phyloP scores from a whole-genome alignment of 352 stramenopile genomes.

The Globisporangium rhizosaccharum region DNA sequence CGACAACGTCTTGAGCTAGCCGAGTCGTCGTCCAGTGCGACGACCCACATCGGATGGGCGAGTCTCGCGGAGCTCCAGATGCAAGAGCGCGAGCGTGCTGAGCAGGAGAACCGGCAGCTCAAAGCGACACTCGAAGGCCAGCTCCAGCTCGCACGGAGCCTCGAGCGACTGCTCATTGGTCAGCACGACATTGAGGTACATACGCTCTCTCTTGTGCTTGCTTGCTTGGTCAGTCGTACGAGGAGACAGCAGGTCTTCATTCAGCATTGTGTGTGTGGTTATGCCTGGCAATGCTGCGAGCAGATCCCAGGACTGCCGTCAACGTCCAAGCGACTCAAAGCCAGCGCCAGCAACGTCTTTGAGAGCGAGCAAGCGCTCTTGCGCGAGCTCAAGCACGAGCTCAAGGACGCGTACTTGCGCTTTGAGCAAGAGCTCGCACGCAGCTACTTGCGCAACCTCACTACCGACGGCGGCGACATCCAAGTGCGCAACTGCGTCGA shows the following conservation, averaged over 20 bases:
- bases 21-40: too few species aligned
- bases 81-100: constrained; percentile 16
- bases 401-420: constrained; percentile 1
- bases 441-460: constrained; percentile 7
- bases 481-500: constrained; percentile 24
- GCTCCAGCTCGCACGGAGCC: constrained; percentile 18
- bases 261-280: too few species aligned
- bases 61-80: too few species aligned
- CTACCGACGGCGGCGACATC: constrained; percentile 12
- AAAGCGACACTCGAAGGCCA: constrained; percentile 26
- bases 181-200: constrained; percentile 10
- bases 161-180: constrained; percentile 21
- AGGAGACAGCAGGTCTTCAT: too few species aligned
- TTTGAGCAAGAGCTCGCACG: constrained; percentile 1
- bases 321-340: too few species aligned
- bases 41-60: too few species aligned
- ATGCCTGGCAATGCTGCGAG: too few species aligned
- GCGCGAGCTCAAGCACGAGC: constrained; percentile 8
- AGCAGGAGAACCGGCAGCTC: constrained; percentile 26
- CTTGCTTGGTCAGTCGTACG: background rate
- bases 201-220: too few species aligned
- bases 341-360: too few species aligned
- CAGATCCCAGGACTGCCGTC: too few species aligned
- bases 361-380: constrained; percentile 20
- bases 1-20: too few species aligned